Percentiles rank a stretch among this genome's conserved stretches.
These are phyloP conservation scores for Excoecaria cochinchinensis DNA, from an alignment of 345 rosid genomes.

Conservation along the genomic window DNA sequence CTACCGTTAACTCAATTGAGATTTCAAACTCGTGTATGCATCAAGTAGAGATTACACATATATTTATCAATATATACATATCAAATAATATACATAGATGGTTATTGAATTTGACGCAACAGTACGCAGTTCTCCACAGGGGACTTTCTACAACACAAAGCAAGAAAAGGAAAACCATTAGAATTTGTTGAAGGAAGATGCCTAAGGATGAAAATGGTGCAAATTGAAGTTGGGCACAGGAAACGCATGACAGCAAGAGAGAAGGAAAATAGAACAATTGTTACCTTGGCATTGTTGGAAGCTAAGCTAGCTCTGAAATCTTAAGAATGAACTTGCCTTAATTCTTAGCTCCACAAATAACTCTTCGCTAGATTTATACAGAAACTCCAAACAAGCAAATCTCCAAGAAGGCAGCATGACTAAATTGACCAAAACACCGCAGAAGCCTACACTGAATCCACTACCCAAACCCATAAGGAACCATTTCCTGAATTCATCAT, in stretches of 20 bases:
- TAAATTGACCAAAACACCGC: not conserved
- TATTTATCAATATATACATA: too few relatives aligned
- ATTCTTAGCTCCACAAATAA: not conserved
- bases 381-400: constrained; percentile 1
- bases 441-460: not conserved
- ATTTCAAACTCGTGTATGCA: too few relatives aligned
- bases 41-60: too few relatives aligned
- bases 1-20: too few relatives aligned
- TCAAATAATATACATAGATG: too few relatives aligned
- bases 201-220: too few relatives aligned
- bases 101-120: too few relatives aligned
- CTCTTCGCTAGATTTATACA: not conserved
- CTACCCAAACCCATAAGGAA: constrained; percentile 6
- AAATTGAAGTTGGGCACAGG: not conserved
- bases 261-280: not conserved
- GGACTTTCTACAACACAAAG: too few relatives aligned
- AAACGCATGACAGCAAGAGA: not conserved
- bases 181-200: too few relatives aligned
- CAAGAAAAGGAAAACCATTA: too few relatives aligned
- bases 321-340: not conserved
- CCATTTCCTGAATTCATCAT: not conserved
- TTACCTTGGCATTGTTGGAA: not conserved
- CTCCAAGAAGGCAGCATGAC: constrained; percentile 10
- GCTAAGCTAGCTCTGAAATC: not conserved
- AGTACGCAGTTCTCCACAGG: too few relatives aligned